phyloP scores from a whole-genome alignment of 805 yeast genomes.

The Metschnikowia lunata region DNA sequence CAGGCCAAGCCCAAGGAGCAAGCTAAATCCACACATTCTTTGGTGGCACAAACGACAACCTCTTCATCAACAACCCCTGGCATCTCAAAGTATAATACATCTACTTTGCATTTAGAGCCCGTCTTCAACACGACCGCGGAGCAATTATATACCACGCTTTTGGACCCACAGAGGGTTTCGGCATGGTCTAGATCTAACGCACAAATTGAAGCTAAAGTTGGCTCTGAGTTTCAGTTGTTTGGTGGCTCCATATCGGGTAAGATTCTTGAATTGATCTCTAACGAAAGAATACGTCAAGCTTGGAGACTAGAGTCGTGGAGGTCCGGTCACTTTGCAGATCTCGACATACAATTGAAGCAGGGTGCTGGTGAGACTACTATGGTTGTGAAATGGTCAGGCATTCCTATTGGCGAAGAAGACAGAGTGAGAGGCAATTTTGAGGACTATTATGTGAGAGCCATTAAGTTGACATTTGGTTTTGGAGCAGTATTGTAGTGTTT shows the following conservation, averaged over 20 bases:
- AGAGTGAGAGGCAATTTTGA: conserved; percentile 79
- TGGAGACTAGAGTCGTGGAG: conserved; percentile 95
- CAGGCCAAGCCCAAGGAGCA: conserved; percentile 2
- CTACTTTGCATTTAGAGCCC: conserved; percentile 72
- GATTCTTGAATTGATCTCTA: conserved; percentile 53
- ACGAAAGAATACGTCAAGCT: conserved; percentile 57
- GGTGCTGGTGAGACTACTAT: conserved; percentile 82
- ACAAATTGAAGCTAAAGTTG: conserved; percentile 48
- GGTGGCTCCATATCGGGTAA: conserved; percentile 85
- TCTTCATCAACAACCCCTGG: conserved; percentile 5
- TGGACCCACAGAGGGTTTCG: conserved; percentile 73
- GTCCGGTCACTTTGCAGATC: conserved; percentile 68
- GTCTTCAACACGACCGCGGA: conserved; percentile 84
- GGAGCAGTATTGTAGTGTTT: conserved; percentile 71
- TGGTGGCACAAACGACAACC: conserved; percentile 8
- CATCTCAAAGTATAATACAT: conserved; percentile 71
- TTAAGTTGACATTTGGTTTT: conserved; percentile 89
- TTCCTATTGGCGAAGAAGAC: conserved; percentile 95
- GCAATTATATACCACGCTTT: conserved; percentile 72
- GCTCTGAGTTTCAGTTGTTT: conserved; percentile 65
- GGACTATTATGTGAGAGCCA: conserved; percentile 82
- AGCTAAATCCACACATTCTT: conserved; percentile 4
- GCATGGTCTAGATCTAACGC: conserved; percentile 87
- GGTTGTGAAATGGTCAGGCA: conserved; percentile 75
- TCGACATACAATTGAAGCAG: conserved; percentile 64